phyloP scores from a whole-genome alignment of 805 yeast genomes.

The Yarrowia divulgata region DNA sequence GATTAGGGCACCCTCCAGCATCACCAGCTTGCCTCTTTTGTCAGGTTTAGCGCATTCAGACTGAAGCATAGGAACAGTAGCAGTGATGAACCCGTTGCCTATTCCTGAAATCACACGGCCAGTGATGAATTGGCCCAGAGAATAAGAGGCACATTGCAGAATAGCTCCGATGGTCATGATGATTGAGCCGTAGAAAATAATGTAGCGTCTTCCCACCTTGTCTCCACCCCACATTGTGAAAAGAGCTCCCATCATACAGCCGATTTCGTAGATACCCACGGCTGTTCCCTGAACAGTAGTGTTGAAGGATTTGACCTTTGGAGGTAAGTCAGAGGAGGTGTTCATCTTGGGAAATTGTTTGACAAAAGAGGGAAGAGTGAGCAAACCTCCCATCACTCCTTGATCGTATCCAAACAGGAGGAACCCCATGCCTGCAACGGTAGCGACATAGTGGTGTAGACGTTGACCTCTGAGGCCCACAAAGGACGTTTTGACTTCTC shows the following conservation, averaged over 20 bases:
- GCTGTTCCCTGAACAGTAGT: slow-evolving; percentile 16
- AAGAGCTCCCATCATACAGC: slow-evolving; percentile 53
- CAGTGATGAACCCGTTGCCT: slow-evolving; percentile 52
- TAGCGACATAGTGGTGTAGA: slow-evolving; percentile 35
- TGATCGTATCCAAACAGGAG: slow-evolving; percentile 71
- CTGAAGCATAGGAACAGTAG: slow-evolving; percentile 84
- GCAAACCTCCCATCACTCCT: slow-evolving; percentile 70
- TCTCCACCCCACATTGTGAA: slow-evolving; percentile 57
- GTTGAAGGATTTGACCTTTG: slow-evolving; percentile 16
- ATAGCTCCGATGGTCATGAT: slow-evolving; percentile 68
- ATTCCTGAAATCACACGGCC: slow-evolving; percentile 5
- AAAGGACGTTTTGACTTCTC: slow-evolving; percentile 1
- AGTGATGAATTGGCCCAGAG: slow-evolving; percentile 54
- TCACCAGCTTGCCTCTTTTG: slow-evolving; percentile 71
- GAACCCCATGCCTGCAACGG: slow-evolving; percentile 46
- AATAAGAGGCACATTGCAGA: slow-evolving; percentile 59
- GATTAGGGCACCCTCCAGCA: slow-evolving; percentile 73
- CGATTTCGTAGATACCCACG: slow-evolving; percentile 58
- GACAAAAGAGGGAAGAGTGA: slow-evolving; percentile 1
- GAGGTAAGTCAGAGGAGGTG: neutral
- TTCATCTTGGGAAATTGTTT: slow-evolving; percentile 16
- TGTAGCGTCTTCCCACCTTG: slow-evolving; percentile 67
- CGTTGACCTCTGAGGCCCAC: slow-evolving; percentile 7
- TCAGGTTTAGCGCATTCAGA: slow-evolving; percentile 74
- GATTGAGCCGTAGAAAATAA: slow-evolving; percentile 63